Base-by-base conservation (phyloP, 106 monocot genomes). In the Triglochin maritima region DNA sequence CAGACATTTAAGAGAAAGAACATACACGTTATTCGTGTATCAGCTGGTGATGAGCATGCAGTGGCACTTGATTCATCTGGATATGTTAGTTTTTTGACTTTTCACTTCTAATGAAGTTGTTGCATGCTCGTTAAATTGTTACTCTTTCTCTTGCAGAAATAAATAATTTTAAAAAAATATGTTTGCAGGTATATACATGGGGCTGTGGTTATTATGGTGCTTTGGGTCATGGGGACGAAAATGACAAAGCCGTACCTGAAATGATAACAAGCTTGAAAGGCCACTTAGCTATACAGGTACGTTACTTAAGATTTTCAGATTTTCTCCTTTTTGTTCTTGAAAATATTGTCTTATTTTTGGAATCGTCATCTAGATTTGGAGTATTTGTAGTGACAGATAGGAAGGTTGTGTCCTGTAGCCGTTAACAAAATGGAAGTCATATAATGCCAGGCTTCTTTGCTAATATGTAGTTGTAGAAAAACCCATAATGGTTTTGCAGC, bases 31-130 rank as follows among this genome's bases (percentile, higher is more conserved):
- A 77, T 90, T 29, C 87, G 87, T 17, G 81, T 96, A 3, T 96
- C 95, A 65, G 87, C 95, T 60, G 95, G 90, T 3, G 95, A 96
- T 81, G 95, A 96, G 69, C 95, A 96, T 88, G 95, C 87, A 17
- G 95, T 96, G 7, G 95, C 90, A 49, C 87, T 96, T 64, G 95
- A 96, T 80, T 87, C 95, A 10, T 72, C 64, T 78, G 95, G 95
- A 65, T 74, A 78, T 76, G 95, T 96, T 62, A 80, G 87, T 76
- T 17, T 56, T 17, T 59, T 13, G 44, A 3, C 44, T 44, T 62
- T 12, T 46, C 13, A 62, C 4, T 62, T 3, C 1, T 9, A 29
- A 29, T 29, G 29, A 29, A 29, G 29, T 29, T 29, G 29, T 29
- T 29, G 29, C 29, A 7, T 62, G 8, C 9, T 1, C 45, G 44